Base-by-base conservation (phyloP, 305 asterid genomes). In the Fraxinus angustifolia region DNA sequence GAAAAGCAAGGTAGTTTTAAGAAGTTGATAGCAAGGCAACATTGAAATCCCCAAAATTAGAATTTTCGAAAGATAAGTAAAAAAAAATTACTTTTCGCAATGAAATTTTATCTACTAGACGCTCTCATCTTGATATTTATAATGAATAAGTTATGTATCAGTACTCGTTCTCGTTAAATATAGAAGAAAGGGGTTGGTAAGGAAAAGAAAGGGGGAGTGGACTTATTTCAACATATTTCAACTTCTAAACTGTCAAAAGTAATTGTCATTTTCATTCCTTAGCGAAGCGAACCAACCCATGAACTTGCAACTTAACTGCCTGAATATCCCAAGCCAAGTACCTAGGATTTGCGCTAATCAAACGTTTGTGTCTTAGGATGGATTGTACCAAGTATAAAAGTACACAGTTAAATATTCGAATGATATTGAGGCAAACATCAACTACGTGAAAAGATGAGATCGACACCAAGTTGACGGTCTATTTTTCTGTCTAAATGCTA, bases 1-100 rank as follows among this genome's bases (percentile, higher is more conserved):
- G 82, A 75, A 34, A 87, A 87, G 93, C 16, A 86, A 92, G 79
- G 87, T 82, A 77, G 83, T 75, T 83, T 67, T 83, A 73, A 82
- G 80, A 81, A 83, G 62, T 68, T 83, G n/a, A 19, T 8, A 38
- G 77, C 33, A 48, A 85, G 84, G 85, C 76, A 86, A 36, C 80
- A 73, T 19, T 34, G 73, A 65, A 76, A 65, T 75, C 50, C 70
- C 6, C 3, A 34, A 85, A 85, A 79, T 16, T 34, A 35, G 82
- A 19, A 80, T 30, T 30, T 35, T 28, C 1, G 0, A 42, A 28
- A 16, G 84, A 80, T 81, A 77, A 76, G 65, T 80, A 1, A 3
- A 30, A 82, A 3, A 4, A 30, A 19, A 11, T 78, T 74, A 70
- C 34, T 48, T 76, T 77, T 38, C 70, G 30, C 17, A 10, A 23